Base-by-base conservation (phyloP, 2,329 filamentous ascomycete species). In the Ampelomyces quisqualis region DNA sequence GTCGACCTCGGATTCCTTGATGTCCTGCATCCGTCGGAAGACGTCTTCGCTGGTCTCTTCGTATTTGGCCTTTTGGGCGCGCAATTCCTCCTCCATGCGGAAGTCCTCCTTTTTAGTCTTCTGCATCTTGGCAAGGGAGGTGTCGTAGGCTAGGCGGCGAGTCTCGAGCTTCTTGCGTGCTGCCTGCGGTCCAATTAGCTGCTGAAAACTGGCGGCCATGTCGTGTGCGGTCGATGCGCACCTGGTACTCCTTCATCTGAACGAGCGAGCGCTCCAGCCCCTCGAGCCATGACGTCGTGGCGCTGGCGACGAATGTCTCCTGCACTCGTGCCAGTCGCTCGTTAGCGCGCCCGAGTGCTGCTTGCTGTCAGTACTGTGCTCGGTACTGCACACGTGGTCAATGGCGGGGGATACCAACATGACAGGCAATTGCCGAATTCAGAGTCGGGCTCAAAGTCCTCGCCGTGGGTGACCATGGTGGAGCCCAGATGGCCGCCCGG, bases 241-340 rank as follows among this genome's bases (percentile, higher is more conserved):
- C 87, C 78, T 96, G 90, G 60, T 95, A 97, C 64, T 97, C 93
- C 68, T 95, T 96, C 88, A 97, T 91, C 78, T 95, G 93, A 23
- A 88, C 84, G 37, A 95, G 71, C 18, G 86, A 94, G 53, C 90
- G 78, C 68, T 97, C 91, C 15, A 95, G 75, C n/a, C 87, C 90
- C 67, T 96, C 90, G 43, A 95, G 77, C 91, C 91, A 96, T 65
- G 80, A 86, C 22, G 81, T 79, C 11, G 86, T 94, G 48, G 89
- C 85, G 58, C 87, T 80, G 22, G 81, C 77, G 31, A 89, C 81
- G 61, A 91, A 95, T 17, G 77, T 81, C 65, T 95, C 91, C 69
- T 97, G 91, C 40, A 89, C 79, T 33, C 88, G 82, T 8, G 88
- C 88, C 52, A 96, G 79, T 37, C 87, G 84, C 72, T 97, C 91